Evolutionary conservation across 768 basidiomycete genomes (phyloP).

Genomic region (Agaricus blazei): DNA sequence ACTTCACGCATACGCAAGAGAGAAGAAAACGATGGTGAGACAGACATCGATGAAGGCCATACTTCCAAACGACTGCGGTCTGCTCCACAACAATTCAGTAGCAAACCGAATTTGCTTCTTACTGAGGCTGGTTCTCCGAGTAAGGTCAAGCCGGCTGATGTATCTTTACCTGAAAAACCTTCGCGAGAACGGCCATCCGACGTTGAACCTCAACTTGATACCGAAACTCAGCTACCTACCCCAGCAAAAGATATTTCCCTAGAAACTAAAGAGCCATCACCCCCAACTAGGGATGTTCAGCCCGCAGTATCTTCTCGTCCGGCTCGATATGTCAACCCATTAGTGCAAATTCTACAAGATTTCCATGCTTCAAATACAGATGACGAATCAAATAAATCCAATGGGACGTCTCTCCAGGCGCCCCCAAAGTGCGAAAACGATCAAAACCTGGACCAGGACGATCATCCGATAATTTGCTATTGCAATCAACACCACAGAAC

Average conservation of each 20-base stretch:
- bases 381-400: conserved; percentile 20
- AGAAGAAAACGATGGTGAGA: not conserved
- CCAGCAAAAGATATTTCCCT: not conserved
- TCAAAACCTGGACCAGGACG: conserved; percentile 47
- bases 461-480: conserved; percentile 39
- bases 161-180: not conserved
- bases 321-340: conserved; percentile 45
- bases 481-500: conserved; percentile 48
- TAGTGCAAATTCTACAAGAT: conserved; percentile 48
- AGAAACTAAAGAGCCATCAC: conserved; percentile 7
- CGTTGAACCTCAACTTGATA: too few relatives aligned
- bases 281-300: conserved; percentile 10
- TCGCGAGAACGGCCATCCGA: not conserved
- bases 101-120: conserved; percentile 8
- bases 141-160: not conserved
- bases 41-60: not conserved
- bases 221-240: not conserved
- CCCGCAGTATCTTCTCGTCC: conserved; percentile 36
- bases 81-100: not conserved
- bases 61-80: conserved; percentile 3
- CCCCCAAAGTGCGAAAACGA: conserved; percentile 12
- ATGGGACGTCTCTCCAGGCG: not conserved
- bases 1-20: not conserved
- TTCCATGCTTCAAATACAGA: conserved; percentile 24
- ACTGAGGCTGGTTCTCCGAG: not conserved